phyloP scores from a whole-genome alignment of 192 early-diverging fungal species.

The Dissophora ornata region DNA sequence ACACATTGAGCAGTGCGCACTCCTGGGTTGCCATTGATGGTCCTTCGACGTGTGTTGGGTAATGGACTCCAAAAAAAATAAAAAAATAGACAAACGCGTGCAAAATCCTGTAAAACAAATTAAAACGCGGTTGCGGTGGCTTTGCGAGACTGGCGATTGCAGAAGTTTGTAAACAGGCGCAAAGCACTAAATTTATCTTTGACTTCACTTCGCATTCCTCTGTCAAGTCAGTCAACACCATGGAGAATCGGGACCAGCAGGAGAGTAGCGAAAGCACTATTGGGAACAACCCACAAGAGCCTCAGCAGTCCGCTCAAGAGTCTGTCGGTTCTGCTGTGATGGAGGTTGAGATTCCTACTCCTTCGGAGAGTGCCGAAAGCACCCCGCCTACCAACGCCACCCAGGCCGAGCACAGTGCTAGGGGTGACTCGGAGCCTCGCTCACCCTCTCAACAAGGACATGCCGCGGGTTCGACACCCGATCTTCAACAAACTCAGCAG shows the following conservation, averaged over 20 bases:
- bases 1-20: conserved; percentile 11
- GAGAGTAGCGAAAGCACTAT: neutral
- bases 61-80: neutral
- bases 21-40: conserved; percentile 5
- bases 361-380: conserved; percentile 12
- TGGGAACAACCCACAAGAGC: neutral
- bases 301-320: neutral
- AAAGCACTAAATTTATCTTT: too few relatives aligned
- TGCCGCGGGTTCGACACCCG: neutral
- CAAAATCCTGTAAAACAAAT: too few relatives aligned
- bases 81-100: neutral
- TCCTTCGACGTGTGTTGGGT: too few relatives aligned
- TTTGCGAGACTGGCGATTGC: too few relatives aligned
- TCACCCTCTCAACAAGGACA: conserved; percentile 7
- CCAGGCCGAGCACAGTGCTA: neutral
- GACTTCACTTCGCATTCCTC: too few relatives aligned
- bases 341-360: conserved; percentile 12
- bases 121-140: too few relatives aligned
- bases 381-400: neutral
- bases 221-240: too few relatives aligned
- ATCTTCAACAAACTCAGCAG: conserved; percentile 19
- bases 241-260: too few relatives aligned
- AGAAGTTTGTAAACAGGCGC: too few relatives aligned
- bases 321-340: neutral
- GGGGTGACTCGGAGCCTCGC: neutral